Percentiles rank a stretch among this genome's conserved stretches.
Conservation (phyloP, 1,284 basidiomycete genomes). For the Melanopsichium pennsylvanicum region DNA sequence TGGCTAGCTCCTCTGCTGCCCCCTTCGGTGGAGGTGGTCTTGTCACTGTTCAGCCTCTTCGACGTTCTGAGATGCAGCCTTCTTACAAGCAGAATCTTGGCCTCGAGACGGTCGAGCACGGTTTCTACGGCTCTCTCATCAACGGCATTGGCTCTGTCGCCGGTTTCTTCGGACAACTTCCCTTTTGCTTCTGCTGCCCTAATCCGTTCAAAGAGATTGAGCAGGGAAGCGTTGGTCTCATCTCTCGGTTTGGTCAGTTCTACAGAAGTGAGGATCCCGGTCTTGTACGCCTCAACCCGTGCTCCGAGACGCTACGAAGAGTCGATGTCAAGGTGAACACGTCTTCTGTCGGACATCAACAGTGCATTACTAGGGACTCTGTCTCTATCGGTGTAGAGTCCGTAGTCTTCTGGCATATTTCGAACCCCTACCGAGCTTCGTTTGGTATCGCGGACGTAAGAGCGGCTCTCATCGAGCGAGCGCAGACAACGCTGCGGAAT, state of each 20-base stretch:
- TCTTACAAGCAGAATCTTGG: constrained; percentile 57
- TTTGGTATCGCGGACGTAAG: constrained; percentile 90
- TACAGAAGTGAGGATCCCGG: constrained; percentile 94
- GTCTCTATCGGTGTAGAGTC: constrained; percentile 86
- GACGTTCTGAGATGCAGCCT: constrained; percentile 71
- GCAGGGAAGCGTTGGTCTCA: constrained; percentile 88
- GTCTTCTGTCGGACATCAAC: constrained; percentile 82
- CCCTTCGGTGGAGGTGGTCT: constrained; percentile 16
- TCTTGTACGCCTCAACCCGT: constrained; percentile 88
- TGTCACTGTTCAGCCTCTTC: constrained; percentile 76
- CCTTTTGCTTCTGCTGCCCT: constrained; percentile 74
- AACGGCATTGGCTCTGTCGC: constrained; percentile 48
- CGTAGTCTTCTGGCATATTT: constrained; percentile 83
- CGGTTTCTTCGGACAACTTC: constrained; percentile 75
- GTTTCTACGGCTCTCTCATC: constrained; percentile 56
- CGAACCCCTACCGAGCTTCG: constrained; percentile 73
- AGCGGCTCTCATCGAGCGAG: constrained; percentile 86
- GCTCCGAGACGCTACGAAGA: constrained; percentile 74
- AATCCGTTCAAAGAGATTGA: constrained; percentile 75
- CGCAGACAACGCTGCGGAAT: constrained; percentile 92
- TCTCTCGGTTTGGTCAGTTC: constrained; percentile 89
- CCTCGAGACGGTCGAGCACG: constrained; percentile 41
- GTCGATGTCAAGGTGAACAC: constrained; percentile 94
- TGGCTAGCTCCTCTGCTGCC: constrained; percentile 6
- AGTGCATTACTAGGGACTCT: constrained; percentile 75